These are phyloP conservation scores for Farysia itapuensis DNA, from an alignment of 1,284 basidiomycete genomes.

Conservation along the genomic window DNA sequence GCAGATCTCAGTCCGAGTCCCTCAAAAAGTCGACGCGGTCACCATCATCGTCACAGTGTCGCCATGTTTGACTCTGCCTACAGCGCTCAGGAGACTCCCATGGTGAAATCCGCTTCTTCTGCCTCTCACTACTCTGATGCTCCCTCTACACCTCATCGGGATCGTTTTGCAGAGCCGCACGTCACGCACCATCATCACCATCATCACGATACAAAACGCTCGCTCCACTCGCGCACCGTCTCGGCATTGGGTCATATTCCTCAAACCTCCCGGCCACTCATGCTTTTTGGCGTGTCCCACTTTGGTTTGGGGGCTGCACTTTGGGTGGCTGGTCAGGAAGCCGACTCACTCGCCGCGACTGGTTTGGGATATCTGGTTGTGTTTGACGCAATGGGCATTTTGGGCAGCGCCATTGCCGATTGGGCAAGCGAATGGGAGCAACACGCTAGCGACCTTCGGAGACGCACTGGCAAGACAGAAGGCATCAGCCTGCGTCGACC, in stretches of 20 bases:
- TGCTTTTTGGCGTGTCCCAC: constrained; percentile 62
- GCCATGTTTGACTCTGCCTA: constrained; percentile 30
- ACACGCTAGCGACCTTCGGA: constrained; percentile 19
- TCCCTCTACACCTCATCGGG: constrained; percentile 1
- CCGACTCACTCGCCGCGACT: constrained; percentile 81
- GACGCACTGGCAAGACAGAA: constrained; percentile 13
- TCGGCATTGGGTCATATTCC: constrained; percentile 55
- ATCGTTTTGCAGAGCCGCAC: constrained; percentile 2
- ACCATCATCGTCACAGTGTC: constrained; percentile 48
- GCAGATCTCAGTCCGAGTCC: constrained; percentile 36
- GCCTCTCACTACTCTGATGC: constrained; percentile 19
- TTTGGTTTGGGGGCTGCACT: constrained; percentile 66
- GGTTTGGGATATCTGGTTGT: constrained; percentile 94
- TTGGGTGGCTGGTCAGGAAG: constrained; percentile 89
- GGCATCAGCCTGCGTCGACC: constrained; percentile 19
- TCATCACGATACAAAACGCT: constrained; percentile 8
- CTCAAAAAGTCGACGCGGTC: constrained; percentile 35
- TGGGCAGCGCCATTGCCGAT: constrained; percentile 32
- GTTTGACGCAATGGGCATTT: constrained; percentile 71
- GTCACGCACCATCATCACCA: constrained; percentile 9
- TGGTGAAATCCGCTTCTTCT: constrained; percentile 22
- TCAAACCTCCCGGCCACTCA: constrained; percentile 59
- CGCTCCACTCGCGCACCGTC: constrained; percentile 18
- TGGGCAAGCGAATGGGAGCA: constrained; percentile 32
- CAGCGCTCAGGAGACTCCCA: constrained; percentile 14